These are phyloP conservation scores for Cairneyella variabilis DNA, from an alignment of 495 filamentous ascomycete species.

Conservation along the genomic window DNA sequence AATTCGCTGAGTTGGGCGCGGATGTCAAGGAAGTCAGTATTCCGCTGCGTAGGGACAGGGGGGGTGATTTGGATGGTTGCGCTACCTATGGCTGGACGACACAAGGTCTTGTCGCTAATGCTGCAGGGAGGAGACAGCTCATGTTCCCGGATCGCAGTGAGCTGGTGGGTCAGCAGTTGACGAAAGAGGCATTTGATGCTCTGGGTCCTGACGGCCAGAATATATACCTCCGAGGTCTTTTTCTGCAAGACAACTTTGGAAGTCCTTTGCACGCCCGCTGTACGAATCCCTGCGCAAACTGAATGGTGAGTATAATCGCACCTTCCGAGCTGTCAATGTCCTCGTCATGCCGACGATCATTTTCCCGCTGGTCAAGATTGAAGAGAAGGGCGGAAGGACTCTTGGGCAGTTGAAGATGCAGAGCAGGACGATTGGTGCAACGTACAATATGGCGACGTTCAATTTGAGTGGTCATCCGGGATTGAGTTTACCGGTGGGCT, in stretches of 20 bases:
- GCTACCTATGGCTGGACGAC: slow-evolving; percentile 26
- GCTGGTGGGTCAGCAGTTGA: slow-evolving; percentile 25
- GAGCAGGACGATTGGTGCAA: slow-evolving; percentile 39
- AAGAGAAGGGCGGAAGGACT: slow-evolving; percentile 17
- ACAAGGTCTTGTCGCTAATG: slow-evolving; percentile 29
- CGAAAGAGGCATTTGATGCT: slow-evolving; percentile 33
- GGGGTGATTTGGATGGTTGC: slow-evolving; percentile 45
- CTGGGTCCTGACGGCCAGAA: slow-evolving; percentile 31
- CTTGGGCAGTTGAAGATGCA: slow-evolving; percentile 37
- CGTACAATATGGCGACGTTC: slow-evolving; percentile 53
- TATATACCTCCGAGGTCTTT: slow-evolving; percentile 31
- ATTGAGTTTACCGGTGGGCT: slow-evolving; percentile 51
- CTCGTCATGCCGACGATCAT: slow-evolving; percentile 47
- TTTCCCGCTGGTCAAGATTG: slow-evolving; percentile 33
- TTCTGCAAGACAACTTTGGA: slow-evolving; percentile 29
- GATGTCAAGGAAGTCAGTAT: slow-evolving; percentile 47
- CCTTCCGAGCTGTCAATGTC: slow-evolving; percentile 40
- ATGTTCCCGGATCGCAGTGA: slow-evolving; percentile 29
- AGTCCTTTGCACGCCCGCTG: slow-evolving; percentile 28
- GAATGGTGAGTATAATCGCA: slow-evolving; percentile 41
- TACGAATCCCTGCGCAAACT: slow-evolving; percentile 34
- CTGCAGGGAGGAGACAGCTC: slow-evolving; percentile 31
- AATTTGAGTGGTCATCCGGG: slow-evolving; percentile 57
- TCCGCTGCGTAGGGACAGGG: slow-evolving; percentile 44
- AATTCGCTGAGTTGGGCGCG: slow-evolving; percentile 47